phyloP scores from a whole-genome alignment of 352 stramenopile genomes.

The Phytophthora vignae region DNA sequence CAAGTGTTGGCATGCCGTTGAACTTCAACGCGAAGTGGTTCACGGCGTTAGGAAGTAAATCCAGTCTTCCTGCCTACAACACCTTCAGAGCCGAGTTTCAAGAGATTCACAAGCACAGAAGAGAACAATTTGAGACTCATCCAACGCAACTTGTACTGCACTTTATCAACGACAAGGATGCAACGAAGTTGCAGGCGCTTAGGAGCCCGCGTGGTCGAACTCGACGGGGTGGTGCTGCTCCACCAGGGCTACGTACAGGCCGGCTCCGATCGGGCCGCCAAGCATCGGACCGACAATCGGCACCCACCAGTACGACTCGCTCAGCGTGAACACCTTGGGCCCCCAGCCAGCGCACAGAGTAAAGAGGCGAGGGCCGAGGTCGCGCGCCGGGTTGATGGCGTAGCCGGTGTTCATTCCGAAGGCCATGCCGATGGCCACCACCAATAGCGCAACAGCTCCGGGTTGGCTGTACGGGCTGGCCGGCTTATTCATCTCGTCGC shows the following conservation, averaged over 20 bases:
- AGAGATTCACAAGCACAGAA: neutral
- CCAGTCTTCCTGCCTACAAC: neutral
- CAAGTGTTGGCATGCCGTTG: neutral
- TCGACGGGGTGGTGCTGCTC: constrained; percentile 46
- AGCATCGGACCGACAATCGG: constrained; percentile 52
- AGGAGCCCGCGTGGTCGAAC: constrained; percentile 26
- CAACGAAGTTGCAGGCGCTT: constrained; percentile 2
- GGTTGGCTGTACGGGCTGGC: constrained; percentile 53
- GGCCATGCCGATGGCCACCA: constrained; percentile 67
- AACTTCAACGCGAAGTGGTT: constrained; percentile 12
- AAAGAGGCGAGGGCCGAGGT: constrained; percentile 57
- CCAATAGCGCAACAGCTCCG: constrained; percentile 50
- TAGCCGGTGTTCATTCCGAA: constrained; percentile 81
- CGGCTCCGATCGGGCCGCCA: constrained; percentile 43
- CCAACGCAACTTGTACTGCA: constrained; percentile 27
- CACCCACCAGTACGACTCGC: constrained; percentile 64
- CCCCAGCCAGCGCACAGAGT: constrained; percentile 53
- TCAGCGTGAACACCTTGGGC: constrained; percentile 42
- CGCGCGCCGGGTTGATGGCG: constrained; percentile 67
- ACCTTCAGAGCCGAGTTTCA: no score
- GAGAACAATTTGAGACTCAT: constrained; percentile 3
- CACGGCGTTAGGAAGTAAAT: neutral
- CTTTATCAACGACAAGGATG: constrained; percentile 19
- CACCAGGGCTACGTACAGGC: constrained; percentile 42
- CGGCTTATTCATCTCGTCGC: constrained; percentile 61